Evolutionary conservation across 805 yeast species (phyloP).

Genomic region (Wickerhamomyces kurtzmanii): DNA sequence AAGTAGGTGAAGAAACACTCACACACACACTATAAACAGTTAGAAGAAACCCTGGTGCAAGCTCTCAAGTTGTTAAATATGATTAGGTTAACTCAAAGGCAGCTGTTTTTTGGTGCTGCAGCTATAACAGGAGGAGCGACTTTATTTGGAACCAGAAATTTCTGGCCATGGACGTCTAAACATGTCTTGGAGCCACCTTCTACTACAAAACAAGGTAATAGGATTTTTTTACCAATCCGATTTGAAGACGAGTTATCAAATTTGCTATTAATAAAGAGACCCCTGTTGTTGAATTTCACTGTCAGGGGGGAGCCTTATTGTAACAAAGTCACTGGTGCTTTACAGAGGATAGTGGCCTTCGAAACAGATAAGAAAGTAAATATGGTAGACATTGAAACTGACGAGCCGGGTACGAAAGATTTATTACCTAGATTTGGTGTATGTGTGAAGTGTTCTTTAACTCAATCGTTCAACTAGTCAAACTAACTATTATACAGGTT

Average conservation of each 20-base stretch:
- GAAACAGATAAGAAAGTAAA: constrained; percentile 43
- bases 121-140: constrained; percentile 12
- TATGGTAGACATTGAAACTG: constrained; percentile 65
- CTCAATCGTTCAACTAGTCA: neutral
- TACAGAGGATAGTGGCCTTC: constrained; percentile 40
- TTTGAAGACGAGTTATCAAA: constrained; percentile 51
- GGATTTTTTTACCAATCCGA: constrained; percentile 44
- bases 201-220: constrained; percentile 21
- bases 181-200: constrained; percentile 28
- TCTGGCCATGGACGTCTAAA: constrained; percentile 24
- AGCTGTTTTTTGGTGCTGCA: no score
- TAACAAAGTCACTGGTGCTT: constrained; percentile 50
- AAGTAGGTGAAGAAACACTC: no score
- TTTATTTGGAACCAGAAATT: constrained; percentile 10
- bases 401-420: constrained; percentile 52
- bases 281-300: constrained; percentile 66
- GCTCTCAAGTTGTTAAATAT: no score
- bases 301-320: constrained; percentile 52
- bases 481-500: no score
- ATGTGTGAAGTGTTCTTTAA: constrained; percentile 3
- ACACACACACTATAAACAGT: no score
- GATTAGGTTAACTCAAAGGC: no score
- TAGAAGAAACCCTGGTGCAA: no score
- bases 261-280: constrained; percentile 38
- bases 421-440: constrained; percentile 46